Evolutionary conservation across 2,329 filamentous ascomycete species (phyloP), one percentile per base, ranked within the genome.

Genomic region (Cladobotryum mycophilum): DNA sequence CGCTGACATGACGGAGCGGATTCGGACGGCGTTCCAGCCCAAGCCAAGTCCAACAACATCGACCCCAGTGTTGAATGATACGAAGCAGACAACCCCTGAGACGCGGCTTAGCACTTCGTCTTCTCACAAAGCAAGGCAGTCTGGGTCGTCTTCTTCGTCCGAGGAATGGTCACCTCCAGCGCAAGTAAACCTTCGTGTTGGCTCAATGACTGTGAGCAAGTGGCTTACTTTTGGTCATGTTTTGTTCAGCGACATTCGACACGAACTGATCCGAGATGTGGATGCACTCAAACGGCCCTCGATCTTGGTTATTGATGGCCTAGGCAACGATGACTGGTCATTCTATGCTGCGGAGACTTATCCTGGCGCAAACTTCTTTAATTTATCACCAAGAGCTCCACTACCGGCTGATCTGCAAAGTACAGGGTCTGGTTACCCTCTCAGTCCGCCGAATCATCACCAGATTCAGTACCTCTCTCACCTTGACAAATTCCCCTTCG

Each of bases 291-390:
- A 76, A 70, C 79, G 70, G 49, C 85, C 73, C 51, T 83, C 80
- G 0, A 81, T 93, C 22, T 75, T 93, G 3, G 85, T 93, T 15
- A 78, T 93, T 51, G 88, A 93, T 68, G 88, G 88, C 5, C 81
- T 93, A 30, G 88, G 88, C n/a, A 91, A 90, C 61, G 83, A 86
- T 57, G 88, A 93, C 62, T 93, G 88, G 88, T 91, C 88, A 0
- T 91, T 89, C 65, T 92, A 90, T 59, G 87, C 87, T 17, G 86
- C 88, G 6, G 82, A 91, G 62, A 89, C 86, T 1, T 92, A 92
- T 56, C 85, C 86, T 0, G 75, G 76, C 1, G 85, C 85, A 0
- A 85, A 81, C 2, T 85, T 93, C 55, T 92, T 88, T 71, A 89
- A 91, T 62, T 75, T 92, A 20, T 84, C 81, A 0, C 81, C 82